These are phyloP conservation scores for Neodidymelliopsis sp. DNA, from an alignment of 2,329 filamentous ascomycete genomes.

Conservation along the genomic window DNA sequence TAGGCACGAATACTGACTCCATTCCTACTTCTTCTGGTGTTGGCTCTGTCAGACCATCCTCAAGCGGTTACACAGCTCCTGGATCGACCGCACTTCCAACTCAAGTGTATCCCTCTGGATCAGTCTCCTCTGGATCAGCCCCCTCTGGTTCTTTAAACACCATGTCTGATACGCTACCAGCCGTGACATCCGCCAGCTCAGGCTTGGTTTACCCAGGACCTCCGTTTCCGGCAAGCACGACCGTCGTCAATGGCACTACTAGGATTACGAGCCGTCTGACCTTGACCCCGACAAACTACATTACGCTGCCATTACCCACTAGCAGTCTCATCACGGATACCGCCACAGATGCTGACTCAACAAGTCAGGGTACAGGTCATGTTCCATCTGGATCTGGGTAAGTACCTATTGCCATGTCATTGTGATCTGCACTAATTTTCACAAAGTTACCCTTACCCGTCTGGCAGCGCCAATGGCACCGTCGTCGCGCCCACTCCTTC, in stretches of 20 bases:
- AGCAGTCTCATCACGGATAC: slow-evolving; percentile 21
- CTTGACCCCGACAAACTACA: slow-evolving; percentile 29
- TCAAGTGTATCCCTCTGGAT: slow-evolving; percentile 1
- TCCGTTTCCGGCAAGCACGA: slow-evolving; percentile 21
- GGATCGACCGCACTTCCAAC: slow-evolving; percentile 10
- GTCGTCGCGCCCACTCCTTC: slow-evolving; percentile 34
- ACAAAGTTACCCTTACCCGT: slow-evolving; percentile 26
- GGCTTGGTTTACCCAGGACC: slow-evolving; percentile 13
- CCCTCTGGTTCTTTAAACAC: slow-evolving; percentile 8
- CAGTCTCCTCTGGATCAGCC: slow-evolving; percentile 5
- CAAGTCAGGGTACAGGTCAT: slow-evolving; percentile 27
- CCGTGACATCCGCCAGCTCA: slow-evolving; percentile 19
- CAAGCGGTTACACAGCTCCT: neutral
- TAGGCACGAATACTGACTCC: slow-evolving; percentile 10
- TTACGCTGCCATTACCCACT: slow-evolving; percentile 21
- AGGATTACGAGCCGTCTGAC: slow-evolving; percentile 37
- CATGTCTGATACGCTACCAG: slow-evolving; percentile 16
- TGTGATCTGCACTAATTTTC: slow-evolving; percentile 3
- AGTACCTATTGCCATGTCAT: slow-evolving; percentile 7
- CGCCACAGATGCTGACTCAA: slow-evolving; percentile 26
- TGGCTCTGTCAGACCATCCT: neutral
- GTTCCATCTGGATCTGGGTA: slow-evolving; percentile 38
- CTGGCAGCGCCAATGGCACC: slow-evolving; percentile 32
- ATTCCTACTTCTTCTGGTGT: slow-evolving; percentile 3
- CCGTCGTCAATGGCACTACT: slow-evolving; percentile 28